These are phyloP conservation scores for Quillaja saponaria DNA, from an alignment of 306 rosid species.

Conservation along the genomic window DNA sequence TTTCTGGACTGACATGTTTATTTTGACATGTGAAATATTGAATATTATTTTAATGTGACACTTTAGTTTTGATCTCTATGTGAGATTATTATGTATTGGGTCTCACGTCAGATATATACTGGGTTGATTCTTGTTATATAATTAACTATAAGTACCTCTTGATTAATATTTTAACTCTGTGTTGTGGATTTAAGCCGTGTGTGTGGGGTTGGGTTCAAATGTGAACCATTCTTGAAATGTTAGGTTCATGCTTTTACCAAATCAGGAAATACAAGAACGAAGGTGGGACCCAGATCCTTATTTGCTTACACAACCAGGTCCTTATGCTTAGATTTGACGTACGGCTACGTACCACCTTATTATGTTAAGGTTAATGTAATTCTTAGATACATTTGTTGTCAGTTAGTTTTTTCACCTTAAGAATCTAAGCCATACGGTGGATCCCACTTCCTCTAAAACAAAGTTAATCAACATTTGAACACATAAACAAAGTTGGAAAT, in stretches of 20 bases:
- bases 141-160: no score
- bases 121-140: no score
- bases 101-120: no score
- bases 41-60: no score
- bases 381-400: slow-evolving; percentile 24
- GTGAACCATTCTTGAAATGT: slow-evolving; percentile 4
- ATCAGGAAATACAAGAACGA: slow-evolving; percentile 34
- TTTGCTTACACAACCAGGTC: no score
- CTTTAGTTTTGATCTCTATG: no score
- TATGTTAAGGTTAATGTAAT: slow-evolving; percentile 31
- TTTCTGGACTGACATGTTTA: no score
- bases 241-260: slow-evolving; percentile 30
- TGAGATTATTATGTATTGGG: no score
- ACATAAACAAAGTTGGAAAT: slow-evolving; percentile 22
- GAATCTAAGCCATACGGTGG: slow-evolving; percentile 35
- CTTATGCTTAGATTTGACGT: slow-evolving; percentile 40
- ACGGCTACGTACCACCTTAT: slow-evolving; percentile 65
- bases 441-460: slow-evolving; percentile 31
- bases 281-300: not conserved
- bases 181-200: no score
- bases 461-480: slow-evolving; percentile 20
- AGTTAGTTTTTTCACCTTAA: slow-evolving; percentile 1
- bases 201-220: slow-evolving; percentile 14
- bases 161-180: no score
- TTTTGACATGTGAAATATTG: no score